These are phyloP conservation scores for Scorias spongiosa DNA, from an alignment of 2,329 filamentous ascomycete genomes.

Conservation along the genomic window DNA sequence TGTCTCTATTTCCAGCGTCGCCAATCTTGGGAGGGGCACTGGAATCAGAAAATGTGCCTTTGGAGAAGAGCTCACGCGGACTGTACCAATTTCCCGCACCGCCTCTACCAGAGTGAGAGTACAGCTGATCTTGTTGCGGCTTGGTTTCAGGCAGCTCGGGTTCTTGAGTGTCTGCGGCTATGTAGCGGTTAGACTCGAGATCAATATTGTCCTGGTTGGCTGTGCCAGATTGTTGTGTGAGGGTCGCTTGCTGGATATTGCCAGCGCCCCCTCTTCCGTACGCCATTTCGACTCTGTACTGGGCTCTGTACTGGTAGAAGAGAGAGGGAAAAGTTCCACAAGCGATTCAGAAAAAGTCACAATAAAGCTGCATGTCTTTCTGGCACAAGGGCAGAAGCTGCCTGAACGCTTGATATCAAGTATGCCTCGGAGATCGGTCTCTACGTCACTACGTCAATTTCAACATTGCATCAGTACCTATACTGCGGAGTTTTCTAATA, in stretches of 20 bases:
- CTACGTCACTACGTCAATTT: too few species aligned
- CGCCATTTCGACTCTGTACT: background rate
- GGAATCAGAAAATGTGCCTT: slow-evolving; percentile 22
- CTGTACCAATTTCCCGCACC: slow-evolving; percentile 33
- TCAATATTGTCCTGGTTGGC: slow-evolving; percentile 9
- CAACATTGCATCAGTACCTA: too few species aligned
- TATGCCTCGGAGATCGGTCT: too few species aligned
- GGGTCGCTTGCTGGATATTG: slow-evolving; percentile 22
- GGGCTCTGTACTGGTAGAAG: too few species aligned
- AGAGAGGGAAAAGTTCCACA: too few species aligned
- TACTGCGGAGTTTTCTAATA: too few species aligned
- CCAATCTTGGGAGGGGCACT: slow-evolving; percentile 2
- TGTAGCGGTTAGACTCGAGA: slow-evolving; percentile 23
- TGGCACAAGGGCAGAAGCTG: too few species aligned
- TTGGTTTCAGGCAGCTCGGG: slow-evolving; percentile 3
- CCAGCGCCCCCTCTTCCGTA: slow-evolving; percentile 31
- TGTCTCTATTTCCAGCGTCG: slow-evolving; percentile 5
- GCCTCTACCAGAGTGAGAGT: slow-evolving; percentile 30
- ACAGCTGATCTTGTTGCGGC: slow-evolving; percentile 17
- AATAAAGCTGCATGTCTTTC: too few species aligned
- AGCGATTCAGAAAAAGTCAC: too few species aligned
- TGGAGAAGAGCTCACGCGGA: slow-evolving; percentile 23
- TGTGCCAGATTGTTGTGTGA: slow-evolving; percentile 3
- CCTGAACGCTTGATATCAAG: too few species aligned
- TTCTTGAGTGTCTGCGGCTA: slow-evolving; percentile 7